Evolutionary conservation across 164 flowering plant species (phyloP), one percentile per base, ranked within the genome.

Genomic region (Echeveria elegans): DNA sequence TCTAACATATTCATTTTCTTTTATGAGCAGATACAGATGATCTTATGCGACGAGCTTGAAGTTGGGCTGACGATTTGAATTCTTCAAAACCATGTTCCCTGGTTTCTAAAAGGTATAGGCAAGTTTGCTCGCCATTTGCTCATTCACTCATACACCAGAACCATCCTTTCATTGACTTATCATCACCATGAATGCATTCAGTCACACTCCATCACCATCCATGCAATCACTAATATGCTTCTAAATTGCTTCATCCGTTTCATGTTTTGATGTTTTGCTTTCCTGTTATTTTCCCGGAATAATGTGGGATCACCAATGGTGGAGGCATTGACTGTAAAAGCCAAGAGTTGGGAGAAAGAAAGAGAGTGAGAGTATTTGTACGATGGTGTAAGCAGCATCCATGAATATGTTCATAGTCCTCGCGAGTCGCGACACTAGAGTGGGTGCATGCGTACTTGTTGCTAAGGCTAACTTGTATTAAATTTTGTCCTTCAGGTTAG

Each of bases 301-400:
- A 16, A 1, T 69, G 19, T 41, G 68, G 63, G 36, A 47, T 43
- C 81, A 86, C 88, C 79, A 67, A 82, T 82, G 82, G 83, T 85
- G 31, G 85, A 85, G 40, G 76, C 80, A 53, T 69, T 86, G 77
- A 77, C 81, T 68, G 70, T 79, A 28, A 83, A 82, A 73, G 75
- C 82, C 34, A 52, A 66, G 47, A 68, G 77, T 36, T 85, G 91
- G 91, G 89, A 86, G 70, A 72, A 77, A 52, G 88, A 86, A 72
- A 74, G 80, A 58, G 83, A 81, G 21, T 40, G 58, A 23, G 82
- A 77, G 45, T 86, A 84, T 68, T 71, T 71, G 8, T 86, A 81
- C 67, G n/a, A 86, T 74, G 85, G 84, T 62, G 90, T 86, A 73
- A 76, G 83, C 70, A 68, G 24, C 58, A 16, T 40, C 29, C 10